Percentiles rank a stretch among this genome's conserved stretches.
Conservation (phyloP, 495 filamentous ascomycete genomes). For the Lepidopterella palustris region DNA sequence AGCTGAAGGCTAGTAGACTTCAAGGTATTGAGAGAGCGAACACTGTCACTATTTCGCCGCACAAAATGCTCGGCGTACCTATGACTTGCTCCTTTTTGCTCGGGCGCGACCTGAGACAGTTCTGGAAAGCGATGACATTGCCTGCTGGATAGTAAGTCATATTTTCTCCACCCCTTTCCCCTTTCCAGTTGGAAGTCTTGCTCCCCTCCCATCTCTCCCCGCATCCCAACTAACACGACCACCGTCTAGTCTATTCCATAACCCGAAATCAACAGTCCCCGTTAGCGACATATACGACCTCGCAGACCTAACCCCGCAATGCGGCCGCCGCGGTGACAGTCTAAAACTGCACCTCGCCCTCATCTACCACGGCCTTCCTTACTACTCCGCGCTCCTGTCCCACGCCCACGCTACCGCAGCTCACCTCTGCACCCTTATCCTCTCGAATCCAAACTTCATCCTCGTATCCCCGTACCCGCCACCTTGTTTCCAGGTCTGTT, state of each 20-base stretch:
- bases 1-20: conserved; percentile 48
- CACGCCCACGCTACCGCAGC: conserved; percentile 59
- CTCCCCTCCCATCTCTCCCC: neutral
- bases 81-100: conserved; percentile 88
- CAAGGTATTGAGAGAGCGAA: conserved; percentile 64
- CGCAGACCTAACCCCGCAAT: conserved; percentile 90
- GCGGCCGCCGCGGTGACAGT: conserved; percentile 76
- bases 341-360: conserved; percentile 83
- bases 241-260: conserved; percentile 57
- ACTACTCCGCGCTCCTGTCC: conserved; percentile 52
- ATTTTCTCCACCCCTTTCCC: neutral
- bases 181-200: neutral
- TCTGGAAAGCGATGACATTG: conserved; percentile 78
- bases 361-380: conserved; percentile 73
- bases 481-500: conserved; percentile 91
- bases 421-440: conserved; percentile 56
- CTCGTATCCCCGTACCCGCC: conserved; percentile 70
- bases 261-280: conserved; percentile 34
- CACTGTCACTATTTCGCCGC: conserved; percentile 80
- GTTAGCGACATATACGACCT: conserved; percentile 70
- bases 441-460: conserved; percentile 51
- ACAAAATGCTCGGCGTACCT: conserved; percentile 94
- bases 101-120: conserved; percentile 62
- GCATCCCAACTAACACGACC: neutral
- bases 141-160: conserved; percentile 59